Evolutionary conservation across 768 basidiomycete genomes (phyloP), one percentile per base, ranked within the genome.

Genomic region (Cystofilobasidium bisporidii): DNA sequence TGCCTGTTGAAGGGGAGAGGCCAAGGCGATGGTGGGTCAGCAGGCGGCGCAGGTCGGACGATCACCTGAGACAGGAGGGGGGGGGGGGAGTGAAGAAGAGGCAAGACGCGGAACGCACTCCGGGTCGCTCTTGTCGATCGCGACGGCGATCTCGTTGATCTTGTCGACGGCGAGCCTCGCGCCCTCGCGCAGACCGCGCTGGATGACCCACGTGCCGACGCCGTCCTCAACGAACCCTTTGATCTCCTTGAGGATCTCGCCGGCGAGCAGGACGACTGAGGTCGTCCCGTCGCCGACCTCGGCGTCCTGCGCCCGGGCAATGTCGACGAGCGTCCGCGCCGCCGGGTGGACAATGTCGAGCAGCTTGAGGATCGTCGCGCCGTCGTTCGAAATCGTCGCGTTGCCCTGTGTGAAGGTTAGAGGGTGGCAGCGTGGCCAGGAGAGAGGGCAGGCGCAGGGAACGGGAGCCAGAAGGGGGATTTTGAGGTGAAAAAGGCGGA

Each of bases 211-310:
- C 38, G 93, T 89, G 76, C 89, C 94, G 63, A 99, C 89, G 68
- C 91, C 93, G 74, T 99, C 96, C 78, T 99, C 96, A 71, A 99
- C 87, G 74, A 87, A 92, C 11, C 83, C 83, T 70, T 87, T 84
- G 48, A 96, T 83, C 79, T 98, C 93, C 78, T 97, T 96, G 72
- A 99, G 79, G 36, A 99, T 80, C 75, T 98, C 94, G 0, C 91
- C 89, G 6, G 96, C 94, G 28, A 99, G 81, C 14, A 99, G 82
- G 2, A 97, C 92, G 4, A 98, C 94, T 72, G 86, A 92, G 2
- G 96, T 99, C 1, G 96, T 98, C 43, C 96, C 96, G 79, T 99
- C 96, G 63, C 96, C 96, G 56, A 97, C 91, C 77, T 98, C 93
- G 24, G 93, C 93, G 76, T 98, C 96, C 78, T 98, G 94, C 18